A percentile compares a stretch with the other conserved stretches of the same genome.
Conservation (phyloP, 75 land plant genomes). For the Ceratopteris richardii region DNA sequence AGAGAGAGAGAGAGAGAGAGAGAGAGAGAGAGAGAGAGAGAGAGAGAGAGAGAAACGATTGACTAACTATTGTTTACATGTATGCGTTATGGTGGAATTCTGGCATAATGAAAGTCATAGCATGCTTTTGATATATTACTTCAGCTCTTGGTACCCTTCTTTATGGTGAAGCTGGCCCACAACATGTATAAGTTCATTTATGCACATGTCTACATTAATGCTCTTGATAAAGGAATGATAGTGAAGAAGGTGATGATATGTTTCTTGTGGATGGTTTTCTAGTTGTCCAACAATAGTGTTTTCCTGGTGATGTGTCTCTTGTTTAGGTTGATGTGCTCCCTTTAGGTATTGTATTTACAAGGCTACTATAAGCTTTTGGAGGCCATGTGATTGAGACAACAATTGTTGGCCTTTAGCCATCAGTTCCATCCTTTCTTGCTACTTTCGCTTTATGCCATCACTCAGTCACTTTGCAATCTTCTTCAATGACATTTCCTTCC, state of each 20-base stretch:
- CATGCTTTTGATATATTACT: constrained; percentile 17
- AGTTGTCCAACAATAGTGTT: constrained; percentile 23
- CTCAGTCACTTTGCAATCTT: constrained; percentile 62
- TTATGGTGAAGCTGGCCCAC: constrained; percentile 22
- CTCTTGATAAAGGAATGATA: not conserved
- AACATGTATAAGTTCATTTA: constrained; percentile 20
- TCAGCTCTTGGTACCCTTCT: constrained; percentile 21
- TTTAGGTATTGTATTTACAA: constrained; percentile 25
- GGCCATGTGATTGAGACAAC: constrained; percentile 23
- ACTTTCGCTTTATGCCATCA: constrained; percentile 40
- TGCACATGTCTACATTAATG: constrained; percentile 15
- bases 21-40: no score
- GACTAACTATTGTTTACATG: no score
- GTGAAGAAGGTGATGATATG: constrained; percentile 16
- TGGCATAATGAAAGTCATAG: no score
- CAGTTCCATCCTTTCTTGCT: constrained; percentile 27
- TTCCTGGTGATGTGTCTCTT: constrained; percentile 34
- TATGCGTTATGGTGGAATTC: no score
- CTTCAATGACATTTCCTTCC: constrained; percentile 46
- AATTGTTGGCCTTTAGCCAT: constrained; percentile 30
- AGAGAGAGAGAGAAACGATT: no score
- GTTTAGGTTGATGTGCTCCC: constrained; percentile 30
- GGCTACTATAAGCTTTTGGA: constrained; percentile 26
- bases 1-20: no score
- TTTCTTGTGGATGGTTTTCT: constrained; percentile 7